Percentiles rank a stretch among this genome's conserved stretches.
These are phyloP conservation scores for Cladophialophora immunda DNA, from an alignment of 2,329 filamentous ascomycete species.

Conservation along the genomic window DNA sequence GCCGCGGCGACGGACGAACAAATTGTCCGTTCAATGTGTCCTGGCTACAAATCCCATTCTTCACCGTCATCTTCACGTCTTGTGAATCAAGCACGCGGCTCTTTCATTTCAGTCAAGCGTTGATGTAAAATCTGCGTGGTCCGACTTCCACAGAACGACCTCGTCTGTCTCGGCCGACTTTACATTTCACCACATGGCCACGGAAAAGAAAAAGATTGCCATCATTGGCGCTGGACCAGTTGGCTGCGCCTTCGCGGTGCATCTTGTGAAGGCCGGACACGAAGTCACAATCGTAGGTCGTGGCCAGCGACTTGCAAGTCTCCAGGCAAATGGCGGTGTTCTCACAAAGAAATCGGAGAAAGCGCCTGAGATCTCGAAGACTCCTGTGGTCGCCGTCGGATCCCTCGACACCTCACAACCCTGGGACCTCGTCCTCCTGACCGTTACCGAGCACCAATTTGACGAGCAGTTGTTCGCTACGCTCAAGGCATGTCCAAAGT, in stretches of 20 bases:
- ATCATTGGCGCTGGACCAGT: slow-evolving; percentile 27
- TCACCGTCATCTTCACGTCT: too few species aligned
- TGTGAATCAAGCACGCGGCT: too few species aligned
- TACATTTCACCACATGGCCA: slow-evolving; percentile 13
- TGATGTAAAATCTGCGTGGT: not conserved
- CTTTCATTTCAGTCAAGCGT: too few species aligned
- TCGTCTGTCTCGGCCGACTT: not conserved
- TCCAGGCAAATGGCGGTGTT: slow-evolving; percentile 20
- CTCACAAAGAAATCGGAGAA: slow-evolving; percentile 25
- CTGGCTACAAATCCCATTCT: too few species aligned
- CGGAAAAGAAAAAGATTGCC: slow-evolving; percentile 25
- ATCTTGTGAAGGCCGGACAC: slow-evolving; percentile 27
- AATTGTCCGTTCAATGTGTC: too few species aligned
- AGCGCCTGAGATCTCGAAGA: slow-evolving; percentile 20
- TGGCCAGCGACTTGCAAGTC: slow-evolving; percentile 20
- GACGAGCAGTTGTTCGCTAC: slow-evolving; percentile 24
- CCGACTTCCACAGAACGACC: not conserved
- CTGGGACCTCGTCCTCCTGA: slow-evolving; percentile 25
- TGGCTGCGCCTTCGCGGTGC: slow-evolving; percentile 23
- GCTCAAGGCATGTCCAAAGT: slow-evolving; percentile 22
- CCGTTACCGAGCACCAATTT: slow-evolving; percentile 24
- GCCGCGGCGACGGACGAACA: too few species aligned
- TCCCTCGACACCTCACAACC: slow-evolving; percentile 23
- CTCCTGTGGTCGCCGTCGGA: slow-evolving; percentile 21
- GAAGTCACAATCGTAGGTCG: slow-evolving; percentile 25